These are phyloP conservation scores for Ettlia oleoabundans DNA, from an alignment of 139 green algal genomes.

Conservation along the genomic window DNA sequence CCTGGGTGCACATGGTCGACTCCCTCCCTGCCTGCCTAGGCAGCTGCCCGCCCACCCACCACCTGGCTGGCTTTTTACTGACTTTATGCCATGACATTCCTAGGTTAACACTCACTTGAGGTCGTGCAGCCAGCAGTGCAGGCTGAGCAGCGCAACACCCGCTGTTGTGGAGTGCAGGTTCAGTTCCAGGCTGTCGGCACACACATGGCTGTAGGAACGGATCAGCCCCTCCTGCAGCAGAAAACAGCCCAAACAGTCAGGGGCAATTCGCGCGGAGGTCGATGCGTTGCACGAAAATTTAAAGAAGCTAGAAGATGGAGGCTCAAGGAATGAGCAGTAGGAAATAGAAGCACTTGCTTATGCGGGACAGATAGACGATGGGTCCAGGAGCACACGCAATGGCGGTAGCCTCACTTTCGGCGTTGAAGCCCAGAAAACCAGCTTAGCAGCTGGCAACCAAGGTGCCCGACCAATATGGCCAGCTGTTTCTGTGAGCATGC, in stretches of 20 bases:
- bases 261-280: background rate
- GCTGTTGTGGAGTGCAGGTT: constrained; percentile 35
- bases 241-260: background rate
- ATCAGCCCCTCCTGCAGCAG: constrained; percentile 4
- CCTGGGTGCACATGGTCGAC: too few species aligned
- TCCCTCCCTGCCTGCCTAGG: too few species aligned
- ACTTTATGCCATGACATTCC: too few species aligned
- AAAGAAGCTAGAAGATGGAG: too few species aligned
- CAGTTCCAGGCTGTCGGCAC: constrained; percentile 6
- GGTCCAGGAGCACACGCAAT: background rate
- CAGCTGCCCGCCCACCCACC: too few species aligned
- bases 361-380: too few species aligned
- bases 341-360: too few species aligned
- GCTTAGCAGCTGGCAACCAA: background rate
- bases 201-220: background rate
- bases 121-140: constrained; percentile 40
- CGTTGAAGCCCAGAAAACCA: background rate
- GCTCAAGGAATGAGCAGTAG: too few species aligned
- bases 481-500: background rate
- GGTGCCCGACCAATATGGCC: background rate
- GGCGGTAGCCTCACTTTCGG: background rate
- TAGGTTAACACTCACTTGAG: constrained; percentile 29
- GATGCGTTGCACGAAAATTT: too few species aligned
- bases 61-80: too few species aligned
- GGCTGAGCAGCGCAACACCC: constrained; percentile 33